Percentiles rank a stretch among this genome's conserved stretches.
Evolutionary conservation across 2,329 filamentous ascomycete genomes (phyloP).

Genomic region (Zymoseptoria tritici): DNA sequence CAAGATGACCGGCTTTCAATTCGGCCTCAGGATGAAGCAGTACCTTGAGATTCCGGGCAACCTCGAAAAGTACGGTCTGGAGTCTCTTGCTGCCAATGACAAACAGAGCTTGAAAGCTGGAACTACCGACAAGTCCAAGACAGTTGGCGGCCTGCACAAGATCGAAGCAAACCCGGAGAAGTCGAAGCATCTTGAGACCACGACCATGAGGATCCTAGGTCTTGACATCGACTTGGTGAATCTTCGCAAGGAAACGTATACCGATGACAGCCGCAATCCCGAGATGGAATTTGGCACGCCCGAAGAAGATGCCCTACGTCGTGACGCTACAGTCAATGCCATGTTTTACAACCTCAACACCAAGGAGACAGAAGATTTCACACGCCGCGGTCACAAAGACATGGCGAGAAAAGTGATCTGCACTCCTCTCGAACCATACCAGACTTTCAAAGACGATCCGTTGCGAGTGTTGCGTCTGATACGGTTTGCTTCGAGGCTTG

Average conservation of each 20-base stretch:
- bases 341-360: slow-evolving; percentile 92
- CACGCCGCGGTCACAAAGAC: slow-evolving; percentile 63
- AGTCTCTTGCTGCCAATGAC: slow-evolving; percentile 31
- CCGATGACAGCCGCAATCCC: slow-evolving; percentile 81
- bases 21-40: slow-evolving; percentile 61
- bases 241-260: slow-evolving; percentile 82
- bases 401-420: slow-evolving; percentile 66
- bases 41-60: slow-evolving; percentile 58
- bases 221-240: slow-evolving; percentile 94
- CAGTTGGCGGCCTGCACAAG: slow-evolving; percentile 72
- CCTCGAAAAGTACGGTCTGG: slow-evolving; percentile 52
- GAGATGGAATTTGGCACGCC: slow-evolving; percentile 90
- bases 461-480: slow-evolving; percentile 79
- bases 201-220: slow-evolving; percentile 75
- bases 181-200: slow-evolving; percentile 91
- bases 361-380: slow-evolving; percentile 75
- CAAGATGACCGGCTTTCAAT: slow-evolving; percentile 71
- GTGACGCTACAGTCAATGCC: slow-evolving; percentile 91
- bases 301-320: slow-evolving; percentile 77
- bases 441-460: slow-evolving; percentile 93
- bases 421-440: slow-evolving; percentile 78
- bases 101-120: slow-evolving; percentile 34
- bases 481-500: slow-evolving; percentile 78
- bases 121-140: slow-evolving; percentile 42
- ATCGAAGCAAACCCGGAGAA: slow-evolving; percentile 91